These are phyloP conservation scores for Yamadazyma triangularis DNA, from an alignment of 1,139 yeast genomes.

Conservation along the genomic window DNA sequence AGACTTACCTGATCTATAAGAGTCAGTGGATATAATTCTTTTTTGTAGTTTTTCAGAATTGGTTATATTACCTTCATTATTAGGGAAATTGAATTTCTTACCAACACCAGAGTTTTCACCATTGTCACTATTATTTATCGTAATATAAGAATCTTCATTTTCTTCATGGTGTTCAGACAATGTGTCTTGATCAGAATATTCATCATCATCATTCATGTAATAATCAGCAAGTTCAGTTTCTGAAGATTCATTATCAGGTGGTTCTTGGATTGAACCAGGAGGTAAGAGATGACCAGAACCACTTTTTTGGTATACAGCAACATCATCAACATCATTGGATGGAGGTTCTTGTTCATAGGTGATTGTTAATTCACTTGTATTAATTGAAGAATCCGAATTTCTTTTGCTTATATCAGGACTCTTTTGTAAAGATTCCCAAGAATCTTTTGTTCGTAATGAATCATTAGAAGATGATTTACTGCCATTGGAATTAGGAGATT, in stretches of 20 bases:
- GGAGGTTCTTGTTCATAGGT: conserved; percentile 1
- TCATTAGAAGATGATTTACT: conserved; percentile 4
- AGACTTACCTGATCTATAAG: conserved; percentile 14
- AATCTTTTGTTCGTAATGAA: conserved; percentile 10
- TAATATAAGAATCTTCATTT: conserved; percentile 5
- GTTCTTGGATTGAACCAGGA: background rate
- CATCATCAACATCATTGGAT: conserved; percentile 4
- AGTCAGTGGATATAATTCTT: conserved; percentile 12
- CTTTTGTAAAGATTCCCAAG: conserved; percentile 36
- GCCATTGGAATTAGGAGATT: conserved; percentile 1
- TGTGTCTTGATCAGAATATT: conserved; percentile 1
- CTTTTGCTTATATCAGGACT: conserved; percentile 25
- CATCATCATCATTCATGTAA: no score
- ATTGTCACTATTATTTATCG: conserved; percentile 10
- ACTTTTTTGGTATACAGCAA: background rate
- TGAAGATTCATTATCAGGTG: conserved; percentile 1
- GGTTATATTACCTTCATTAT: conserved; percentile 29
- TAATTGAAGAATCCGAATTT: conserved; percentile 8
- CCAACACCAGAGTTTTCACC: conserved; percentile 31
- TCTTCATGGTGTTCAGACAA: background rate
- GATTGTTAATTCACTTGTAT: conserved; percentile 1
- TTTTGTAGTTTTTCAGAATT: conserved; percentile 21
- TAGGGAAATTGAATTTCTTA: conserved; percentile 36
- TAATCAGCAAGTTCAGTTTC: conserved; percentile 8
- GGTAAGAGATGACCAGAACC: background rate